Percentiles rank a stretch among this genome's conserved stretches.
Evolutionary conservation across 805 yeast species (phyloP).

Genomic region (Candida peoriensis): DNA sequence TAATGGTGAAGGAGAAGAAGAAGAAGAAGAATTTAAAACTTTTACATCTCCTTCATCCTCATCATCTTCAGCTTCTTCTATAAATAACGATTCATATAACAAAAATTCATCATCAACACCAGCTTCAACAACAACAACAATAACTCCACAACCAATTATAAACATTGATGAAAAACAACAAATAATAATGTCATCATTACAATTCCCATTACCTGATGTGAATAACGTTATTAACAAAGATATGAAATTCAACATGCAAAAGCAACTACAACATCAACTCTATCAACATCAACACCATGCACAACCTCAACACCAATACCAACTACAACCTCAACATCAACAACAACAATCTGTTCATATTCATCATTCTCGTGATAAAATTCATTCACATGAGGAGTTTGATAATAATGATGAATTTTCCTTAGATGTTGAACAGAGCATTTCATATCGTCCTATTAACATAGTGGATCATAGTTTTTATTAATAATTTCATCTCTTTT

Average conservation of each 20-base stretch:
- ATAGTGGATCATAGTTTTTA: neutral
- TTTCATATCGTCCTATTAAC: conserved; percentile 7
- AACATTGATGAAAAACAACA: no score
- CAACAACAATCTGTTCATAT: neutral
- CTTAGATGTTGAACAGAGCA: conserved; percentile 23
- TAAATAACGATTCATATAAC: neutral
- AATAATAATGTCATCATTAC: neutral
- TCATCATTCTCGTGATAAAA: neutral
- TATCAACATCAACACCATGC: neutral
- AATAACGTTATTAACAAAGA: no score
- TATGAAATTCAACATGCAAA: neutral
- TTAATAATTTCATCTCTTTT: neutral
- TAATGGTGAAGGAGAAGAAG: conserved; percentile 1
- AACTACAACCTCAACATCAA: neutral
- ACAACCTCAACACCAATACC: neutral
- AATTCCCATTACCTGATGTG: no score
- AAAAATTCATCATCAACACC: neutral
- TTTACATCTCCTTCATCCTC: neutral
- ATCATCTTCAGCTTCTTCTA: neutral
- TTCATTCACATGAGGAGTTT: conserved; percentile 10
- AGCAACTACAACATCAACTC: conserved; percentile 1
- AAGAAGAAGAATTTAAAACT: conserved; percentile 7
- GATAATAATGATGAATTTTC: conserved; percentile 25
- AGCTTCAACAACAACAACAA: neutral
- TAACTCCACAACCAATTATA: neutral